Evolutionary conservation across 345 rosid species (phyloP).

Genomic region (Durio zibethinus): DNA sequence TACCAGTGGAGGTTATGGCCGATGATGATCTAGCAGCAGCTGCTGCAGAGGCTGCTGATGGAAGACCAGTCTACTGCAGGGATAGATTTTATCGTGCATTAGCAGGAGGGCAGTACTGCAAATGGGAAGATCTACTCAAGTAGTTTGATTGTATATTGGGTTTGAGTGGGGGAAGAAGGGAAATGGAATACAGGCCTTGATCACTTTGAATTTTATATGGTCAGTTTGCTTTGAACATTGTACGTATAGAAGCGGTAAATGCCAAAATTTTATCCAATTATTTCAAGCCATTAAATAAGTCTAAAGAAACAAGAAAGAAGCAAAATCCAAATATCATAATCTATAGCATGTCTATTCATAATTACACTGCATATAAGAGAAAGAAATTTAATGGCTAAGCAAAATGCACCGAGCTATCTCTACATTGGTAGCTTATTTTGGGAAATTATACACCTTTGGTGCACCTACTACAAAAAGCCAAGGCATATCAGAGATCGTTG

Average conservation of each 20-base stretch:
- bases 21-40: slow-evolving; percentile 87
- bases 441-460: background rate
- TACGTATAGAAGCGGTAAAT: background rate
- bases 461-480: too few species aligned
- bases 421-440: background rate
- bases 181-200: background rate
- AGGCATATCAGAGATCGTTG: too few species aligned
- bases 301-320: background rate
- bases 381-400: background rate
- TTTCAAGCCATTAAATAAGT: background rate
- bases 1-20: slow-evolving; percentile 64
- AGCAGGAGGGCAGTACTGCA: slow-evolving; percentile 99
- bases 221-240: slow-evolving; percentile 3
- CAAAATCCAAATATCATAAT: background rate
- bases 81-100: slow-evolving; percentile 91
- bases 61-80: slow-evolving; percentile 95
- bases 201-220: slow-evolving; percentile 6
- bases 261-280: background rate
- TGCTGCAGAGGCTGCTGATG: slow-evolving; percentile 95
- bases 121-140: slow-evolving; percentile 80
- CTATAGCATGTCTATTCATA: background rate
- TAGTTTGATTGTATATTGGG: slow-evolving; percentile 12
- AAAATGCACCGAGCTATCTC: background rate
- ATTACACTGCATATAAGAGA: background rate
- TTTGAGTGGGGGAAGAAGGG: background rate